A percentile compares a stretch with the other conserved stretches of the same genome.
Evolutionary conservation across 768 basidiomycete species (phyloP).

Genomic region (Gyrodon lividus): DNA sequence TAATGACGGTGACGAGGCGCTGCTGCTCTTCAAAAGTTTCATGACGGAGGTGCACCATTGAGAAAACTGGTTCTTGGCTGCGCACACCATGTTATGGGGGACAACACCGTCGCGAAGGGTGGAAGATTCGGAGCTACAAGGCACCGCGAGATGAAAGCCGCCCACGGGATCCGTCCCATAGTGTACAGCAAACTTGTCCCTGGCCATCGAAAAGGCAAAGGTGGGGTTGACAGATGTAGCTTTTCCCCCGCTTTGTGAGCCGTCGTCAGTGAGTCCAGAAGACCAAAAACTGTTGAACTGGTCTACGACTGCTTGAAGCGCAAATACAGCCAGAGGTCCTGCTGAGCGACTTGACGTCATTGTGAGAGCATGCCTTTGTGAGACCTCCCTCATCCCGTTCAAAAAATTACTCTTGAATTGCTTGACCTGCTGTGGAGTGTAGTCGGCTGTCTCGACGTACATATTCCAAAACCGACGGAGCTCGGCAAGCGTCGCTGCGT

Average conservation of each 20-base stretch:
- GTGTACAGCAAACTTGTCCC: slow-evolving; percentile 26
- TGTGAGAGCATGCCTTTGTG: neutral
- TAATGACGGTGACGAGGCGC: slow-evolving; percentile 9
- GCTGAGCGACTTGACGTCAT: slow-evolving; percentile 26
- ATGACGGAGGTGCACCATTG: slow-evolving; percentile 27
- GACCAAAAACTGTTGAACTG: slow-evolving; percentile 30
- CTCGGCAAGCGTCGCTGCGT: slow-evolving; percentile 22
- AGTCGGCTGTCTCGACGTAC: slow-evolving; percentile 14
- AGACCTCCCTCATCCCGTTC: slow-evolving; percentile 20
- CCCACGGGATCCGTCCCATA: slow-evolving; percentile 30
- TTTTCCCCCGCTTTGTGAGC: slow-evolving; percentile 9
- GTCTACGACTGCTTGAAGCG: slow-evolving; percentile 1
- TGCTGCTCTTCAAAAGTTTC: slow-evolving; percentile 7
- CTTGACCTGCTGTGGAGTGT: slow-evolving; percentile 8
- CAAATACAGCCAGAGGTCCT: slow-evolving; percentile 21
- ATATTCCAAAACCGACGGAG: slow-evolving; percentile 22
- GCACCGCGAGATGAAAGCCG: slow-evolving; percentile 34
- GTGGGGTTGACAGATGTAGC: slow-evolving; percentile 29
- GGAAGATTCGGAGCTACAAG: too few species aligned
- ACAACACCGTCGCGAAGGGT: too few species aligned
- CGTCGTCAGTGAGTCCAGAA: slow-evolving; percentile 26
- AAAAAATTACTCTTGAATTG: slow-evolving; percentile 16
- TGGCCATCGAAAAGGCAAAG: slow-evolving; percentile 25
- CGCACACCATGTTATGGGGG: slow-evolving; percentile 19
- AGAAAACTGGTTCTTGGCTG: slow-evolving; percentile 22